phyloP scores from a whole-genome alignment of 768 basidiomycete species.

The Pleurotus platypus region DNA sequence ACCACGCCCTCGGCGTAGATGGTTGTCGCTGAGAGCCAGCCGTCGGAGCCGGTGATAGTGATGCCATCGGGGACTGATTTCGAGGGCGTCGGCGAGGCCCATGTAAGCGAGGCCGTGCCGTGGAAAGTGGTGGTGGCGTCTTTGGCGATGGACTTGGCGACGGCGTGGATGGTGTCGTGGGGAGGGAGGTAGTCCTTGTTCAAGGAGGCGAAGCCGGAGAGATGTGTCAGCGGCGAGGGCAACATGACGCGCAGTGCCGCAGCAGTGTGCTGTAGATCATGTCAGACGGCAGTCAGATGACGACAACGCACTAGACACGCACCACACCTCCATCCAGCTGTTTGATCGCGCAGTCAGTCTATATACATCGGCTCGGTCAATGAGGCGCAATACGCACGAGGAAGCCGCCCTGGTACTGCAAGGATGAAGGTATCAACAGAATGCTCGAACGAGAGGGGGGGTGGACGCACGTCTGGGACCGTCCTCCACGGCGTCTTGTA shows the following conservation, averaged over 20 bases:
- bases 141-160: conserved; percentile 40
- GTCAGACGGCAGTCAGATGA: conserved; percentile 6
- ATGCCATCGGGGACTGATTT: conserved; percentile 33
- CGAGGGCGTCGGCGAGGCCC: conserved; percentile 48
- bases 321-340: conserved; percentile 81
- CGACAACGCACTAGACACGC: conserved; percentile 21
- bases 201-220: conserved; percentile 66
- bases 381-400: conserved; percentile 44
- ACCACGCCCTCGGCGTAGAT: conserved; percentile 23
- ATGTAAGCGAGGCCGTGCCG: conserved; percentile 63
- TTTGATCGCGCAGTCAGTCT: background rate
- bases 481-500: conserved; percentile 85
- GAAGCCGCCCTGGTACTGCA: conserved; percentile 78
- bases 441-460: background rate
- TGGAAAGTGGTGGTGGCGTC: conserved; percentile 32
- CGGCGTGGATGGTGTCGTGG: conserved; percentile 71
- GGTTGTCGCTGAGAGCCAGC: conserved; percentile 50
- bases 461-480: conserved; percentile 63
- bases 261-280: conserved; percentile 50
- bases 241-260: conserved; percentile 63
- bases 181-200: conserved; percentile 72
- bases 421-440: conserved; percentile 1
- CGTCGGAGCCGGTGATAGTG: conserved; percentile 60
- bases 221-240: conserved; percentile 43
- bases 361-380: conserved; percentile 6